These are phyloP conservation scores for Diaporthe helianthi DNA, from an alignment of 2,329 filamentous ascomycete species.

Conservation along the genomic window DNA sequence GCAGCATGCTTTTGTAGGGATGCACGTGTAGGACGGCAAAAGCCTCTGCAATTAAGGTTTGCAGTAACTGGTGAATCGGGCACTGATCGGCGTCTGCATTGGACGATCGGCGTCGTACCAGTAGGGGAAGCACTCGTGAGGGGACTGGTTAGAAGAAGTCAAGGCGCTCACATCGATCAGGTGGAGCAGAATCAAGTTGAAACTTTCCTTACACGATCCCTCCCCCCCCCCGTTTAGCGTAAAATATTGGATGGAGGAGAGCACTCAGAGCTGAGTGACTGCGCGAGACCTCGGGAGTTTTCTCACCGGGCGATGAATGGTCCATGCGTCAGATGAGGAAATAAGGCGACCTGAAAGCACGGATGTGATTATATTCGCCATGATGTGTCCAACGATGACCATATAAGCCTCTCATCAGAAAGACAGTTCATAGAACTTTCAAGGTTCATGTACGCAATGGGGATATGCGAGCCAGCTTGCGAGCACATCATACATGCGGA, in stretches of 20 bases:
- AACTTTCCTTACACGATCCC: constrained; percentile 4
- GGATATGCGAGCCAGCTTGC: not conserved
- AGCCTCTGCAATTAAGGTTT: constrained; percentile 8
- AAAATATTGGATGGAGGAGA: not conserved
- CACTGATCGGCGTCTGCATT: constrained; percentile 14
- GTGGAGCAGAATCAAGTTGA: constrained; percentile 6
- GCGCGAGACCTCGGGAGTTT: too few relatives aligned
- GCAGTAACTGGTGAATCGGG: not conserved
- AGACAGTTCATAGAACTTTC: not conserved
- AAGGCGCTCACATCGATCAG: not conserved
- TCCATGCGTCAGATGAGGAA: not conserved
- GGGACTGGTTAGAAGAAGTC: not conserved
- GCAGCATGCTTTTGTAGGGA: not conserved
- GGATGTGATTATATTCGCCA: not conserved
- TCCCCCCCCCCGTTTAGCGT: not conserved
- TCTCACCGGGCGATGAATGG: not conserved
- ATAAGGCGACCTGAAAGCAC: not conserved
- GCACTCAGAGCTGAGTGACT: too few relatives aligned
- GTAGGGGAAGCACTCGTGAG: not conserved
- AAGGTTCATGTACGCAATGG: not conserved
- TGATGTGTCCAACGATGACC: not conserved
- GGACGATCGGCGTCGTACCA: constrained; percentile 14
- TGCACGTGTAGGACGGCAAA: not conserved
- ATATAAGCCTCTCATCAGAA: not conserved
- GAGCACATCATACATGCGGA: not conserved